A percentile compares a stretch with the other conserved stretches of the same genome.
phyloP scores from a whole-genome alignment of 306 rosid genomes.

The Glycyrrhiza uralensis region DNA sequence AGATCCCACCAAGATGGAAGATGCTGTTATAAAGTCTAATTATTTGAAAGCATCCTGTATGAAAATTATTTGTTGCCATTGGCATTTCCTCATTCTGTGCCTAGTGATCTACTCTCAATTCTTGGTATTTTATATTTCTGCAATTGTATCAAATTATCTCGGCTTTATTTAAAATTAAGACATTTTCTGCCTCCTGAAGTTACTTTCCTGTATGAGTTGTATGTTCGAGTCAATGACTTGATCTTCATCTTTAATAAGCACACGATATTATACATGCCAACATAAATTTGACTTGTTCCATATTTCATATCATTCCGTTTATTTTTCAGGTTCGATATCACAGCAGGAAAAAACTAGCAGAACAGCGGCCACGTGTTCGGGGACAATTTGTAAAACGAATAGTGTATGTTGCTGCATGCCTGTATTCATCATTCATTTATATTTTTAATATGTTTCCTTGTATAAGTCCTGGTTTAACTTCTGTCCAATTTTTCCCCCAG shows the following conservation, averaged over 20 bases:
- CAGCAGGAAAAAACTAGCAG: conserved; percentile 66
- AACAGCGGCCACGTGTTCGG: conserved; percentile 66
- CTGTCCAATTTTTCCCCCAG: conserved; percentile 27
- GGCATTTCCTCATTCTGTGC: neutral
- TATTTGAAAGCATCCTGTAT: neutral
- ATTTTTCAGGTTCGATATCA: conserved; percentile 63
- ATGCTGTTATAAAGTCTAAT: neutral
- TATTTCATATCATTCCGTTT: neutral
- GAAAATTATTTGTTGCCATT: neutral
- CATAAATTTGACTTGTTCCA: conserved; percentile 8
- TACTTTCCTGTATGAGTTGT: neutral
- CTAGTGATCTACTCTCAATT: conserved; percentile 4
- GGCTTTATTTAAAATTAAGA: neutral
- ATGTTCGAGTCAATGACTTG: neutral
- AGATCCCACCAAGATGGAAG: neutral
- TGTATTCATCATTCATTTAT: conserved; percentile 5
- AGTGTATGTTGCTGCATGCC: conserved; percentile 26
- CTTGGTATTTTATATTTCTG: neutral
- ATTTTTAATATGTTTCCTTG: neutral
- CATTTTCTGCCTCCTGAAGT: neutral
- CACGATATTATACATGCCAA: neutral
- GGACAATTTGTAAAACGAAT: conserved; percentile 64
- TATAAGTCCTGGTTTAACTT: conserved; percentile 9
- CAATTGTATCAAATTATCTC: neutral
- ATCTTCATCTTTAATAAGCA: neutral